Base-by-base conservation (phyloP, 495 filamentous ascomycete genomes). In the Neurospora sp. region DNA sequence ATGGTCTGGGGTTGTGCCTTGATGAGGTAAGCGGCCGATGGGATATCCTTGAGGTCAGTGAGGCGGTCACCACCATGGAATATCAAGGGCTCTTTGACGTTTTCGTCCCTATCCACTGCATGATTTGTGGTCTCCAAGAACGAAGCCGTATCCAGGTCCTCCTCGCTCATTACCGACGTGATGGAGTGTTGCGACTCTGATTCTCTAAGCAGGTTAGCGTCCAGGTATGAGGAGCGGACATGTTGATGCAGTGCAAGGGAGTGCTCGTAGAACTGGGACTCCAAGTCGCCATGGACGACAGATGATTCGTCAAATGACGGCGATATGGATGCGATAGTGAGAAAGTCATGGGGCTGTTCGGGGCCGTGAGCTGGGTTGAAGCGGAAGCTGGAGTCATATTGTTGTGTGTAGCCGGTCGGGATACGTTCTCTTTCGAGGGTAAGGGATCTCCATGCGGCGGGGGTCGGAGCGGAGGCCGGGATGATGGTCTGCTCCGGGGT, bases 1-100 rank as follows among this genome's bases (percentile, higher is more conserved):
- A 93, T 90, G 5, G 94, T 97, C 80, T 94, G 91, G 1, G 94
- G 94, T 37, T 84, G 82, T 72, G 97, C 93, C 3, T 87, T 88
- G 12, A 82, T 78, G 2, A 98, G 82, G 79, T 93, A 87, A n/a
- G 77, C 77, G 0, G 91, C 90, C 27, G 84, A 88, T 6, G 95
- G 95, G 39, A 98, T 83, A 75, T 89, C 86, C 70, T 87, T 85
- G 35, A 98, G 85, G 77, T 93, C 84, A 41, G 82, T 89, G n/a
- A 96, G 79, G 66, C 84, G 83, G 39, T 62, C 62, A 39, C 70
- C 74, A 4, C 71, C 73, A 60, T 38, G 76, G 60, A 66, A 70
- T 16, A 41, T 60, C 39, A 80, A 41, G 10, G 80, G 79, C 71
- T 70, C 77, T 46, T 72, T 78, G 49, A 46, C 39, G 5, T n/a